These are phyloP conservation scores for Colletotrichum sansevieriae DNA, from an alignment of 2,329 filamentous ascomycete species.

Conservation along the genomic window DNA sequence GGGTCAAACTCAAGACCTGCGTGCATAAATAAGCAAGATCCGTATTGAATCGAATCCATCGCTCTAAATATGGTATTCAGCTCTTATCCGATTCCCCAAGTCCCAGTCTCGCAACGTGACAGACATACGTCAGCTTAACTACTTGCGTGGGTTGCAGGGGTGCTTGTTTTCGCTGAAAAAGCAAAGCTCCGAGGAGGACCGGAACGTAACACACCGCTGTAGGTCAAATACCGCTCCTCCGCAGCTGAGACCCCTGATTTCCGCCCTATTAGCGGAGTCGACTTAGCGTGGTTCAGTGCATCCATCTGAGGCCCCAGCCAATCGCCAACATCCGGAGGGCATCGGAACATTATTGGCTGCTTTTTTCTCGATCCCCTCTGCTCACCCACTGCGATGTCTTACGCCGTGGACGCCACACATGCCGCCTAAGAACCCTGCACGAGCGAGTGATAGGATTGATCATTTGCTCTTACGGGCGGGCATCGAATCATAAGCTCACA, in stretches of 20 bases:
- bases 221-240: slow-evolving; percentile 3
- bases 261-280: slow-evolving; percentile 36
- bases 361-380: neutral
- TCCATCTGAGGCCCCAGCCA: slow-evolving; percentile 12
- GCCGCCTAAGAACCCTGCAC: neutral
- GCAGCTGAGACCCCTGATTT: slow-evolving; percentile 14
- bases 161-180: neutral
- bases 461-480: slow-evolving; percentile 8
- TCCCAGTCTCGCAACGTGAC: no score
- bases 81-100: no score
- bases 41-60: no score
- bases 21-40: neutral
- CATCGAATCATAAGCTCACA: neutral
- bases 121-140: neutral
- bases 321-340: slow-evolving; percentile 32
- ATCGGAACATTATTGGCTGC: slow-evolving; percentile 21
- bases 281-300: slow-evolving; percentile 11
- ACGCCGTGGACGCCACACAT: neutral
- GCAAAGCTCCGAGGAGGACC: slow-evolving; percentile 29
- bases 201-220: slow-evolving; percentile 24
- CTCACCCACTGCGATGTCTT: slow-evolving; percentile 13
- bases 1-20: no score
- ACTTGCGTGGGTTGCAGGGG: neutral
- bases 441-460: slow-evolving; percentile 1
- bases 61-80: no score